A percentile compares a stretch with the other conserved stretches of the same genome.
These are phyloP conservation scores for Salvia sclarea DNA, from an alignment of 305 asterid species.

Conservation along the genomic window DNA sequence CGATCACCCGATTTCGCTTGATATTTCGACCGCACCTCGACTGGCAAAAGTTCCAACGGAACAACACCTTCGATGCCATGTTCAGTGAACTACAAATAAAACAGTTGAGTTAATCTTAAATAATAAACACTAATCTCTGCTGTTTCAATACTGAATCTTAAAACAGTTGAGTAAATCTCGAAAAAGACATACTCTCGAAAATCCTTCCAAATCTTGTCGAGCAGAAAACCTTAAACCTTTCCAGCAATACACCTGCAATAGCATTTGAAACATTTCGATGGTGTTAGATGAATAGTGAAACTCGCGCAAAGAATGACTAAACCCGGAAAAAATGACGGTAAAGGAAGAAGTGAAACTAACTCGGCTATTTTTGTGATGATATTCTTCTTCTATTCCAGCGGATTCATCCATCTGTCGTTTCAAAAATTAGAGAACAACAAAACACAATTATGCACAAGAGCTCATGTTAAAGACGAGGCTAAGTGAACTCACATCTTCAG, in stretches of 20 bases:
- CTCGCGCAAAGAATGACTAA: constrained; percentile 8
- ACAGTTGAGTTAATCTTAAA: constrained; percentile 1
- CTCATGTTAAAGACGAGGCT: constrained; percentile 23
- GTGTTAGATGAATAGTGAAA: constrained; percentile 22
- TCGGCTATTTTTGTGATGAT: constrained; percentile 89
- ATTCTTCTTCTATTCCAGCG: constrained; percentile 98
- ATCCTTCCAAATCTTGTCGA: constrained; percentile 95
- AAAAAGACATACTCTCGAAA: constrained; percentile 67
- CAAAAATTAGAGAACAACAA: constrained; percentile 25
- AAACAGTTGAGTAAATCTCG: too few relatives aligned
- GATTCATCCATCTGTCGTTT: constrained; percentile 86
- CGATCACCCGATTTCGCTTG: constrained; percentile 77
- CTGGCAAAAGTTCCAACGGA: constrained; percentile 79
- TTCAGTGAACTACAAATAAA: constrained; percentile 76
- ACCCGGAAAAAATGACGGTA: constrained; percentile 23
- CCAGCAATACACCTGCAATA: constrained; percentile 94
- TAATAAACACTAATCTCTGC: constrained; percentile 13
- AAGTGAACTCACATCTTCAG: constrained; percentile 82
- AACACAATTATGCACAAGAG: constrained; percentile 23
- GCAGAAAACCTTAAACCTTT: constrained; percentile 97
- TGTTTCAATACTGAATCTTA: constrained; percentile 7
- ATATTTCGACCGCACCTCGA: constrained; percentile 72
- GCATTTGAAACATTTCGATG: constrained; percentile 26
- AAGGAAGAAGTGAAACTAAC: constrained; percentile 47
- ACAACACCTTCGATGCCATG: constrained; percentile 98